Evolutionary conservation across 148 eudicot species (phyloP).

Genomic region (Nepenthes gracilis): DNA sequence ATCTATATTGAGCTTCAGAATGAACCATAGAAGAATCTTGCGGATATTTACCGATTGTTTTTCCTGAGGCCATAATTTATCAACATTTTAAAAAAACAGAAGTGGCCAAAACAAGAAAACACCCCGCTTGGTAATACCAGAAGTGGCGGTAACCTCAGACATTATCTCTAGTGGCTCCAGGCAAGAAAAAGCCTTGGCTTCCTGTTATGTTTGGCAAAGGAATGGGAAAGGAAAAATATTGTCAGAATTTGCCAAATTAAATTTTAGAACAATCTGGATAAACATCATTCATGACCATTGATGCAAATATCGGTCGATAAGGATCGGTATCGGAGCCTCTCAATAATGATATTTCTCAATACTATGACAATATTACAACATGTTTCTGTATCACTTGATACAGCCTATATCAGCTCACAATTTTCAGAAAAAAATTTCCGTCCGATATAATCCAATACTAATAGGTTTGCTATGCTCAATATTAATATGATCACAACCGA

Average conservation of each 20-base stretch:
- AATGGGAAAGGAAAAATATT: conserved; percentile 3
- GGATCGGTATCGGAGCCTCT: no score
- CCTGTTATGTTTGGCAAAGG: conserved; percentile 20
- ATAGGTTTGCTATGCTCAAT: no score
- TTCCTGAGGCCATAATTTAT: conserved; percentile 26
- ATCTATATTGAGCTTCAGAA: conserved; percentile 20
- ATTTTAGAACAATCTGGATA: not conserved
- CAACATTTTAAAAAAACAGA: conserved; percentile 1
- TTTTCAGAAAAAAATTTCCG: no score
- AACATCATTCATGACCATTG: conserved; percentile 4
- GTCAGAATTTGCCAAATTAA: conserved; percentile 5
- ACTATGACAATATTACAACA: no score
- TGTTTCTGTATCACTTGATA: no score
- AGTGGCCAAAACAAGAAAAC: conserved; percentile 3
- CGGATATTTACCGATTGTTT: conserved; percentile 23
- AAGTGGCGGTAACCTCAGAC: conserved; percentile 19
- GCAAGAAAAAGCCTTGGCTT: conserved; percentile 26
- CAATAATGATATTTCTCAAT: no score
- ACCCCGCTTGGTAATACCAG: conserved; percentile 36
- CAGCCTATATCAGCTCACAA: no score
- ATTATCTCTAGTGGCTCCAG: conserved; percentile 21
- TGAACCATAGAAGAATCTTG: conserved; percentile 12
- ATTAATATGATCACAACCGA: no score
- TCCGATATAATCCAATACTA: no score
- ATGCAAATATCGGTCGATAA: no score